Base-by-base conservation (phyloP, 495 filamentous ascomycete species). In the Trichocladium uniseriatum region DNA sequence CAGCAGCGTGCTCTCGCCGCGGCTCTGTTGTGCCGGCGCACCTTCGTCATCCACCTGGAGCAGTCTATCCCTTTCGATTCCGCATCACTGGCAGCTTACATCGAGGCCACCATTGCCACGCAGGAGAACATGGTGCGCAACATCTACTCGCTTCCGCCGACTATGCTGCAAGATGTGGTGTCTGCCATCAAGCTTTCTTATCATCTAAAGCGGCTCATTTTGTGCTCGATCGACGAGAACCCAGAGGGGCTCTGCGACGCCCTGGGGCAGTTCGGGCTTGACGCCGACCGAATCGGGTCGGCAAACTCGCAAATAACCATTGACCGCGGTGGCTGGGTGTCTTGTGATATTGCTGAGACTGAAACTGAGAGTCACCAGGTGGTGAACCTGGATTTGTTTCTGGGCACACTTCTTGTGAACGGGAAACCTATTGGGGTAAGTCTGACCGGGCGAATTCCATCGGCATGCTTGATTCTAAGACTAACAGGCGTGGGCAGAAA, bases 331-430 rank as follows among this genome's bases (percentile, higher is more conserved):
- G 49, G 44, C 4, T 55, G 49, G 48, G 18, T 55, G 6, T 41
- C 42, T 8, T 52, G 45, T 18, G 45, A 55, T 11, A 28, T 59
- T 22, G 16, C 35, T 16, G 39, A 50, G 21, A 48, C 34, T 5
- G 29, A 35, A 0, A 14, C 9, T n/a, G 38, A 55, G 5, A 21
- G 22, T 14, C 27, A 38, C 24, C 64, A 68, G 45, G 41, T 53
- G 2, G 42, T 77, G 0, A 67, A 74, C 43, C 75, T 67, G 48
- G 60, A 79, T 47, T 53, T 74, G 4, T 39, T 77, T 8, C 60
- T 76, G 43, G 78, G 78, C 0, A 62, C 64, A 24, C 49, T 81
- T 1, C 52, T 79, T 0, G 63, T 80, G 2, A 64, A 78, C 39
- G 70, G 72, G 0, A 64, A 71, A 35, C 69, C 70, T 0, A 45